phyloP scores from a whole-genome alignment of 208 protist genomes.

The Crithidia sp. region DNA sequence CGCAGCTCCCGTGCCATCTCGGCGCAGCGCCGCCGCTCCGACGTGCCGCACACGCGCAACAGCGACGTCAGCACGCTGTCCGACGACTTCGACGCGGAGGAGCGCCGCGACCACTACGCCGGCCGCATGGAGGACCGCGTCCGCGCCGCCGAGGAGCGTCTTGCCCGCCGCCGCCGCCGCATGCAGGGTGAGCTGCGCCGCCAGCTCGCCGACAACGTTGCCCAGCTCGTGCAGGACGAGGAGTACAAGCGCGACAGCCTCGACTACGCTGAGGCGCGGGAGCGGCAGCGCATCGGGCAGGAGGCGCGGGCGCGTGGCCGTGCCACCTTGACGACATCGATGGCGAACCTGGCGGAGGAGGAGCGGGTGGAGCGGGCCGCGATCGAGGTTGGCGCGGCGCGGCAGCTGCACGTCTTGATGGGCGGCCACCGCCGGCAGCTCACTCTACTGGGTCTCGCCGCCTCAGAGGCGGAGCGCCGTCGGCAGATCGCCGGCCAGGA shows the following conservation, averaged over 20 bases:
- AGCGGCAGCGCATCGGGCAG: constrained; percentile 29
- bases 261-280: constrained; percentile 53
- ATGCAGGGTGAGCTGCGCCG: constrained; percentile 39
- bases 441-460: constrained; percentile 39
- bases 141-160: constrained; percentile 34
- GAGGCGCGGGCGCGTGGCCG: constrained; percentile 16
- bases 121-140: constrained; percentile 35
- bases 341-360: constrained; percentile 45
- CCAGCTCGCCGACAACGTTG: constrained; percentile 49
- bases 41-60: constrained; percentile 2
- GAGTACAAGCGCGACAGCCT: constrained; percentile 49
- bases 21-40: constrained; percentile 13
- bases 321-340: constrained; percentile 13
- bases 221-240: constrained; percentile 55
- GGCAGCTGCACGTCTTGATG: constrained; percentile 64
- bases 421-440: constrained; percentile 54
- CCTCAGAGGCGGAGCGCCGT: constrained; percentile 58
- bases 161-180: constrained; percentile 30
- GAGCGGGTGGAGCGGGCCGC: constrained; percentile 65
- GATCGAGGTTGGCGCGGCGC: constrained; percentile 65
- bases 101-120: constrained; percentile 26
- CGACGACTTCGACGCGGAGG: constrained; percentile 13
- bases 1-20: constrained; percentile 14
- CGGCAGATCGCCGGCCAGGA: constrained; percentile 48
- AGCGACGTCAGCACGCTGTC: constrained; percentile 27